Evolutionary conservation across 192 early-diverging fungal species (phyloP), one percentile per base, ranked within the genome.

Genomic region (Phlyctochytrium planicorne): DNA sequence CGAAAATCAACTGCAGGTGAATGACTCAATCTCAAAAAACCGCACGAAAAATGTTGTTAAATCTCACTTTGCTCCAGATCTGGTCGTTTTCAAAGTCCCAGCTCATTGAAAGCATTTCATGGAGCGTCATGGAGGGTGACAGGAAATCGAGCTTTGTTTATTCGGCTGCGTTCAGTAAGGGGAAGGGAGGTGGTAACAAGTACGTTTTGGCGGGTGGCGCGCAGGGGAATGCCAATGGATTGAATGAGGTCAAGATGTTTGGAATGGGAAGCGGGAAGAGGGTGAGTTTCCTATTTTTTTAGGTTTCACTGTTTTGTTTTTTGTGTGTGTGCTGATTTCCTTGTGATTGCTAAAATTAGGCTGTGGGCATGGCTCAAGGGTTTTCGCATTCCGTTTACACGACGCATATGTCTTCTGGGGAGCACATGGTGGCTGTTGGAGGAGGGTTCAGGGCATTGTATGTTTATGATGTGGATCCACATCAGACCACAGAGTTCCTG

Each of bases 191-290:
- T 1, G 62, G 62, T n/a, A 69, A 40, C 17, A 31, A 57, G 52
- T 79, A 71, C 59, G 64, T 81, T 32, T 30, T 84, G 25, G 79
- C 82, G 1, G 82, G 75, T 3, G 82, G 82, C 1, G 67, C 70
- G 29, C 23, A 30, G n/a, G 27, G 27, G 14, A 25, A 25, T 27
- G 55, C 6, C 6, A 6, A 47, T 6, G 40, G 35, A 25, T 55
- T 32, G n/a, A 80, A 78, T 50, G 74, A 82, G 47, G 70, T 82
- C 16, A 79, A 74, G 63, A 30, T 84, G 60, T 82, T 80, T 40
- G 59, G 60, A 29, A 34, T 37, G 30, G 34, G 47, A 2, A 20
- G 40, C 20, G 2, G 34, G 16, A 67, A 60, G 34, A 47, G 71
- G 62, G 79, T 78, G 62, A 63, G 75, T 75, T 1, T 12, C 32